These are phyloP conservation scores for Lactarius sanguifluus DNA, from an alignment of 768 basidiomycete genomes.

Conservation along the genomic window DNA sequence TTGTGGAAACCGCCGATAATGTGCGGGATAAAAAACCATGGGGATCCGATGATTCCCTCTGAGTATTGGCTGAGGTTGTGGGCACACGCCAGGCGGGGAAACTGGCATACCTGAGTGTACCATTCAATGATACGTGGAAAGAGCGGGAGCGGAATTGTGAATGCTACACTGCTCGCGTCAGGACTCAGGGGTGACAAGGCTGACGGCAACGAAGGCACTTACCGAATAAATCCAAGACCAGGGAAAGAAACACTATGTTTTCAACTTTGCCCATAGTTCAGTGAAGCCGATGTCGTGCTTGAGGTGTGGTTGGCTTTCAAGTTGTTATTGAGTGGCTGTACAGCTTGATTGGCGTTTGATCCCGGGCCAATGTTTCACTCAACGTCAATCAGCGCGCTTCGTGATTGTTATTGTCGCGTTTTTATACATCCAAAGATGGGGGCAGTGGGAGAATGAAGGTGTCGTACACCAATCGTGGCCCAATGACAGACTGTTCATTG, in stretches of 20 bases:
- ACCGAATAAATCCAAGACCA: slow-evolving; percentile 87
- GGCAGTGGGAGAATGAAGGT: background rate
- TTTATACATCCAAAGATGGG: background rate
- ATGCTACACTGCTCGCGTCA: slow-evolving; percentile 51
- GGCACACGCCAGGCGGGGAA: slow-evolving; percentile 5
- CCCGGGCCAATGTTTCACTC: background rate
- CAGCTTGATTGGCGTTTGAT: background rate
- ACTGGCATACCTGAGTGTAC: slow-evolving; percentile 65
- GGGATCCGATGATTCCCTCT: slow-evolving; percentile 74
- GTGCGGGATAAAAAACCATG: slow-evolving; percentile 72
- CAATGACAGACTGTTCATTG: slow-evolving; percentile 4
- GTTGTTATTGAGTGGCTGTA: background rate
- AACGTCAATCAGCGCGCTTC: background rate
- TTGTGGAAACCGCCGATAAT: slow-evolving; percentile 59
- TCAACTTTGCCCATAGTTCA: slow-evolving; percentile 64
- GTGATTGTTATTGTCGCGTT: background rate
- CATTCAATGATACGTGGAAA: slow-evolving; percentile 98
- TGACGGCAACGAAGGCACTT: slow-evolving; percentile 32
- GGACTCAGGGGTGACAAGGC: background rate
- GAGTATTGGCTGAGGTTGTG: slow-evolving; percentile 13
- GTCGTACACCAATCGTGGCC: slow-evolving; percentile 1
- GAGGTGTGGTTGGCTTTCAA: background rate
- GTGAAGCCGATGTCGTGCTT: background rate
- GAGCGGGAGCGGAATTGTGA: slow-evolving; percentile 93
- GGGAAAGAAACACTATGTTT: slow-evolving; percentile 81